Evolutionary conservation across 2,329 filamentous ascomycete genomes (phyloP).

Genomic region (Ilyonectria sp.): DNA sequence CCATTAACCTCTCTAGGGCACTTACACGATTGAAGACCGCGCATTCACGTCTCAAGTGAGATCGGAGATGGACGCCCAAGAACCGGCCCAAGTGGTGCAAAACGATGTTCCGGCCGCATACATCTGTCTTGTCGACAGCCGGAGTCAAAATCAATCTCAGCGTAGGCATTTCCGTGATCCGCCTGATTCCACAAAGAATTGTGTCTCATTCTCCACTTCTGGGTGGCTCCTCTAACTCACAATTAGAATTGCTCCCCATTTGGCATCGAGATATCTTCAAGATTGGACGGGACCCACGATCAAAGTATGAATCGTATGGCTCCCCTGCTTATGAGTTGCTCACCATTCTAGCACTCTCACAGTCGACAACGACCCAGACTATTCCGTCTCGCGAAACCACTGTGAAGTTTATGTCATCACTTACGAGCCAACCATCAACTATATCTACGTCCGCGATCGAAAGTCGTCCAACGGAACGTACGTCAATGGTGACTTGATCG

Average conservation of each 20-base stretch:
- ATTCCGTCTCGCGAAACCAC: constrained; percentile 66
- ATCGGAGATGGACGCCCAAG: constrained; percentile 39
- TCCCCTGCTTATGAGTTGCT: constrained; percentile 10
- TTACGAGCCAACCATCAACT: constrained; percentile 60
- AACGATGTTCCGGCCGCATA: constrained; percentile 46
- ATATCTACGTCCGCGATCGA: constrained; percentile 71
- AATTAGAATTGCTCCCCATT: constrained; percentile 48
- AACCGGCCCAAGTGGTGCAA: constrained; percentile 2
- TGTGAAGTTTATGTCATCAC: constrained; percentile 70
- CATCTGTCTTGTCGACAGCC: constrained; percentile 44
- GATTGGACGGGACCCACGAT: constrained; percentile 53
- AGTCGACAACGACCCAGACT: constrained; percentile 55
- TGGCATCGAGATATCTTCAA: constrained; percentile 52
- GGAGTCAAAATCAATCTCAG: constrained; percentile 45
- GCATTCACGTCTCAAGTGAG: constrained; percentile 13
- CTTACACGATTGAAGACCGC: constrained; percentile 37
- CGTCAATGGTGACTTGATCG: constrained; percentile 64
- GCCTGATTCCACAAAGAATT: constrained; percentile 11
- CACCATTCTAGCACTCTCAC: constrained; percentile 53
- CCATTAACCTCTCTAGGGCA: constrained; percentile 30
- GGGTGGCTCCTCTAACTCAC: constrained; percentile 32
- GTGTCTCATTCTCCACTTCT: constrained; percentile 22
- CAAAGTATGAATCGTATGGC: constrained; percentile 48
- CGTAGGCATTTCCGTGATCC: constrained; percentile 37
- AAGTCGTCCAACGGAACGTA: constrained; percentile 69